phyloP scores from a whole-genome alignment of 495 filamentous ascomycete genomes.

The Neurospora pannonica region DNA sequence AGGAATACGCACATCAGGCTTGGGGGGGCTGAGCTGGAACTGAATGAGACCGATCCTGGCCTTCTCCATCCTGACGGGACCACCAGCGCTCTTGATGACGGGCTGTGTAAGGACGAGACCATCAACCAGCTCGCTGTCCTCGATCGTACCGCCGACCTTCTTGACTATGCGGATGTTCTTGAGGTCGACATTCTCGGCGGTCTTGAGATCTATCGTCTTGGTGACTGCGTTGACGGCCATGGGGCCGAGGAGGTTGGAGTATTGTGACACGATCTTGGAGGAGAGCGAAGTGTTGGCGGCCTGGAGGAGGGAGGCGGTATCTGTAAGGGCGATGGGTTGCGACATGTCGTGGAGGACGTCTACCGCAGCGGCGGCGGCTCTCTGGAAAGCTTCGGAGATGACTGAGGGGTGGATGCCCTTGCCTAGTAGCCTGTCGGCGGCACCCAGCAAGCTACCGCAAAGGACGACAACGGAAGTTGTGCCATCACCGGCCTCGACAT shows the following conservation, averaged over 20 bases:
- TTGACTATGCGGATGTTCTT: conserved; percentile 94
- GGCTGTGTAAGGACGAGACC: conserved; percentile 87
- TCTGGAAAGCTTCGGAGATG: conserved; percentile 95
- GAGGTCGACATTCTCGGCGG: conserved; percentile 91
- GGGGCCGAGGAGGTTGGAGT: conserved; percentile 82
- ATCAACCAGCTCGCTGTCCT: conserved; percentile 95
- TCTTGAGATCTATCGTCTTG: conserved; percentile 89
- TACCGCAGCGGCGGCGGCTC: conserved; percentile 80
- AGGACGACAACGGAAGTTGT: conserved; percentile 98
- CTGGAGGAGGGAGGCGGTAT: conserved; percentile 84
- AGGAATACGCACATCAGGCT: conserved; percentile 69
- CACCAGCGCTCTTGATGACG: conserved; percentile 87
- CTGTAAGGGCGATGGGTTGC: conserved; percentile 79
- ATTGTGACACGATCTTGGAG: conserved; percentile 96
- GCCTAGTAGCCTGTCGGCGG: conserved; percentile 75
- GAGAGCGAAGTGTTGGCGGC: conserved; percentile 95
- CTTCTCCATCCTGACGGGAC: conserved; percentile 91
- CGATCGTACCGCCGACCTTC: conserved; percentile 96
- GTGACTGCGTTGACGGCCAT: conserved; percentile 96
- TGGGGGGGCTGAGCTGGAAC: conserved; percentile 95
- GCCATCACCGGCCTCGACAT: conserved; percentile 96
- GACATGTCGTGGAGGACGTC: conserved; percentile 91
- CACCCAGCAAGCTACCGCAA: conserved; percentile 85
- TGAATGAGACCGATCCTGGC: conserved; percentile 94
- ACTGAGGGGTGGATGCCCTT: conserved; percentile 97